Evolutionary conservation across 2,329 filamentous ascomycete genomes (phyloP), one percentile per base, ranked within the genome.

Genomic region (Fusarium sp.): DNA sequence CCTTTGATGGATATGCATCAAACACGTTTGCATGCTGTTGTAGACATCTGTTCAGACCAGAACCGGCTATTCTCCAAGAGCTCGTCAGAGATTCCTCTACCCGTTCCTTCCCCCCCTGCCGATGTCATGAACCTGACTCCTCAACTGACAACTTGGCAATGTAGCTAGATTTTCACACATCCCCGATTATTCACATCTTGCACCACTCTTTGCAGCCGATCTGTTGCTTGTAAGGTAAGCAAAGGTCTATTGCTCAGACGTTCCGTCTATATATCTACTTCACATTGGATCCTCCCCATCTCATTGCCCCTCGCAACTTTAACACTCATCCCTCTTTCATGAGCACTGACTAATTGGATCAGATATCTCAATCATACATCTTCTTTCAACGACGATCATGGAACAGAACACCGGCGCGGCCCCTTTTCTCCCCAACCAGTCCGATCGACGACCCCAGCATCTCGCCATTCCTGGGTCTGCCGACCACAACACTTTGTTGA

Each of bases 361-460:
- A 73, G 69, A 67, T 70, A 62, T 67, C 61, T 72, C 76, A 77
- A 72, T 75, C 74, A 77, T 80, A 80, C 75, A 76, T 73, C 72
- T 74, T 74, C 73, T 76, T 65, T 62, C 71, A 49, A 64, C 67
- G 62, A 59, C 57, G 69, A 70, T 65, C 58, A 82, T 82, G 80
- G 81, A 82, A 66, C 73, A 74, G 62, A 73, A 67, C 54, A 74
- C 70, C 46, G 72, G 77, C 64, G 72, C 76, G 34, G 67, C 70
- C 23, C 70, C 78, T 30, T 80, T 79, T 64, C 71, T 77, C 42
- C 46, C 76, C 55, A 73, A 68, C 67, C 77, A 75, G 37, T 51
- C 75, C 15, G 72, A 74, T 34, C 73, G 79, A 47, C 65, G 70
- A 28, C 62, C 71, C 45, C 78, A 77, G 30, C 77, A 78, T 50